Evolutionary conservation across 495 filamentous ascomycete species (phyloP).

Genomic region (Penicillium macrosclerotiorum): DNA sequence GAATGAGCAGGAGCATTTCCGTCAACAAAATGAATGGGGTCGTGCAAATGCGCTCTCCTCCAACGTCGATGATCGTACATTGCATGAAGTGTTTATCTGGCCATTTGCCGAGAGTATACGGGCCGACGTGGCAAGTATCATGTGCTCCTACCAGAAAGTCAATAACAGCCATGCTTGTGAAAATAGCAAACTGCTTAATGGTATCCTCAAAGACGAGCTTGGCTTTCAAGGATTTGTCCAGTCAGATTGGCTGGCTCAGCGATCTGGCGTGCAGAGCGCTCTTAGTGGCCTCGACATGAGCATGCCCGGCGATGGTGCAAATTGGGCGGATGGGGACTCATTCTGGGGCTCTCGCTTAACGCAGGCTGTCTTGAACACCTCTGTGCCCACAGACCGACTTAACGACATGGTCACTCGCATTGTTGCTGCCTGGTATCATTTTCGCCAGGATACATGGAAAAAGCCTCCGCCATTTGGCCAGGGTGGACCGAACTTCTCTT

Average conservation of each 20-base stretch:
- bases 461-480: constrained; percentile 55
- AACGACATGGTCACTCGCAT: constrained; percentile 94
- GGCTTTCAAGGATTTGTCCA: constrained; percentile 95
- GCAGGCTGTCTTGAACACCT: constrained; percentile 74
- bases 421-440: constrained; percentile 89
- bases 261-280: constrained; percentile 74
- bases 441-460: constrained; percentile 73
- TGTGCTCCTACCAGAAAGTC: constrained; percentile 88
- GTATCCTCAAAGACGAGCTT: constrained; percentile 89
- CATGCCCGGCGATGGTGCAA: constrained; percentile 88
- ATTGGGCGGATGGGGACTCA: constrained; percentile 72
- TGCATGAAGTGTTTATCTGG: constrained; percentile 88
- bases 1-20: constrained; percentile 89
- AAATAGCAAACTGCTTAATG: constrained; percentile 89
- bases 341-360: constrained; percentile 81
- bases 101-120: constrained; percentile 84
- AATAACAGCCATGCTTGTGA: constrained; percentile 91
- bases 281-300: constrained; percentile 89
- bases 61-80: constrained; percentile 77
- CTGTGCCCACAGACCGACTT: constrained; percentile 75
- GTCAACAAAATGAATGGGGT: constrained; percentile 72
- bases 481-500: constrained; percentile 85
- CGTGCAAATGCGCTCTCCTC: constrained; percentile 71
- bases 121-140: constrained; percentile 82
- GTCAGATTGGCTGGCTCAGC: constrained; percentile 90